Evolutionary conservation across 2,329 filamentous ascomycete genomes (phyloP).

Genomic region (Claviceps pusilla): DNA sequence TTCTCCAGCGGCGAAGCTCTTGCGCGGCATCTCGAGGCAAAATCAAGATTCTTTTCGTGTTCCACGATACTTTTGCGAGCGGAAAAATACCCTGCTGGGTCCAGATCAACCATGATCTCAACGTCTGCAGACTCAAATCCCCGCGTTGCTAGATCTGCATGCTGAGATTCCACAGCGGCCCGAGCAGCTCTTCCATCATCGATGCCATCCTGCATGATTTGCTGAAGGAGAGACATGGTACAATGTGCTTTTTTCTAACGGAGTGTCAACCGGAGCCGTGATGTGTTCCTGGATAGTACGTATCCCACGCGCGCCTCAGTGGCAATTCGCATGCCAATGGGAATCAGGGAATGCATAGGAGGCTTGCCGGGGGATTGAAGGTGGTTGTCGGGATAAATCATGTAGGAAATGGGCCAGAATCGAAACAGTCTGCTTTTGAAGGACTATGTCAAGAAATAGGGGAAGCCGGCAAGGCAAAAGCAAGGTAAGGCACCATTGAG

Average conservation of each 20-base stretch:
- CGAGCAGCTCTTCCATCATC: background rate
- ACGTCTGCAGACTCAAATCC: background rate
- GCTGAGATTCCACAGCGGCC: background rate
- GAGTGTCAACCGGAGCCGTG: background rate
- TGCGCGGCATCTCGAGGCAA: constrained; percentile 23
- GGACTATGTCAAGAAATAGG: background rate
- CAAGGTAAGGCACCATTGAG: background rate
- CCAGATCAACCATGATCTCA: background rate
- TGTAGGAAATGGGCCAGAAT: background rate
- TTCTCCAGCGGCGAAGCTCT: constrained; percentile 21
- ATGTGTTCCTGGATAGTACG: background rate
- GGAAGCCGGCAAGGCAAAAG: background rate
- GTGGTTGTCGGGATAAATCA: background rate
- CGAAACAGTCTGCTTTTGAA: background rate
- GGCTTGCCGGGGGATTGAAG: background rate
- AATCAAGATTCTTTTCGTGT: constrained; percentile 23
- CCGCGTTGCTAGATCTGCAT: background rate
- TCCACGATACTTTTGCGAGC: background rate
- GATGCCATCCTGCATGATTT: background rate
- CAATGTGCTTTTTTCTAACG: background rate
- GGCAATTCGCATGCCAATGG: background rate
- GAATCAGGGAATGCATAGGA: background rate
- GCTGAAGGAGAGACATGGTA: background rate
- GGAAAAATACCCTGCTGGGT: background rate
- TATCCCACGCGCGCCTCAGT: background rate